Conservation (phyloP, 352 stramenopile species). For the Globisporangium nodosum region DNA sequence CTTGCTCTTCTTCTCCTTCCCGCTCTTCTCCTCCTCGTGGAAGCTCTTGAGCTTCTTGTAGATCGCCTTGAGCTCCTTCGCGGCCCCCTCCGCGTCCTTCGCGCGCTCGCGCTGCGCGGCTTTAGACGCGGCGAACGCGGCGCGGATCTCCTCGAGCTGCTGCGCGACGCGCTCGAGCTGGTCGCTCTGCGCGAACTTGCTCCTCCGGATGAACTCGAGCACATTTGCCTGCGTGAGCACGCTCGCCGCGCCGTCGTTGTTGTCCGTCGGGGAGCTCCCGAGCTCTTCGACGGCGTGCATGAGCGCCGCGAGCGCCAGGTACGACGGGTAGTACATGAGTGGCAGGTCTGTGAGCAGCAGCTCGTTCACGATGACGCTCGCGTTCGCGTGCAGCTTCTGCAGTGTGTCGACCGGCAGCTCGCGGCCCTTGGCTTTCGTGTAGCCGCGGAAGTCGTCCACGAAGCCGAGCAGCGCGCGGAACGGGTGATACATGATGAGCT, state of each 20-base stretch:
- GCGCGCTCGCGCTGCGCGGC: conserved; percentile 23
- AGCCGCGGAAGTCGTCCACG: conserved; percentile 77
- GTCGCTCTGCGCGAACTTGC: conserved; percentile 63
- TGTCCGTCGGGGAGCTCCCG: conserved; percentile 17
- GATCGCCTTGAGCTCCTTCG: conserved; percentile 70
- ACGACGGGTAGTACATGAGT: conserved; percentile 57
- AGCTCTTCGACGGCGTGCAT: conserved; percentile 54
- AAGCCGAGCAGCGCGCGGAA: conserved; percentile 79
- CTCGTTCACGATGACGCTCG: conserved; percentile 68
- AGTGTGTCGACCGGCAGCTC: conserved; percentile 59
- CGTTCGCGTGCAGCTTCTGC: conserved; percentile 76
- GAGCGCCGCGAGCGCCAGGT: conserved; percentile 62
- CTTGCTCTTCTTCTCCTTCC: conserved; percentile 44
- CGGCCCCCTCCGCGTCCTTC: conserved; percentile 29
- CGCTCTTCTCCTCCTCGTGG: conserved; percentile 53
- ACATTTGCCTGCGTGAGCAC: conserved; percentile 5
- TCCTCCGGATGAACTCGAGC: conserved; percentile 57
- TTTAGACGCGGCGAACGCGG: conserved; percentile 30
- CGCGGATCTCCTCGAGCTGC: conserved; percentile 31
- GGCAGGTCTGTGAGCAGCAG: conserved; percentile 70
- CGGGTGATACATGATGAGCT: conserved; percentile 88
- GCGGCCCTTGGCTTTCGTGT: conserved; percentile 51
- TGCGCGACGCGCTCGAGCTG: conserved; percentile 27
- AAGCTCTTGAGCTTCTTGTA: conserved; percentile 90
- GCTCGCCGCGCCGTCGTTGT: conserved; percentile 10